phyloP scores from a whole-genome alignment of 1,284 basidiomycete species.

The Papiliotrema nemorosa region DNA sequence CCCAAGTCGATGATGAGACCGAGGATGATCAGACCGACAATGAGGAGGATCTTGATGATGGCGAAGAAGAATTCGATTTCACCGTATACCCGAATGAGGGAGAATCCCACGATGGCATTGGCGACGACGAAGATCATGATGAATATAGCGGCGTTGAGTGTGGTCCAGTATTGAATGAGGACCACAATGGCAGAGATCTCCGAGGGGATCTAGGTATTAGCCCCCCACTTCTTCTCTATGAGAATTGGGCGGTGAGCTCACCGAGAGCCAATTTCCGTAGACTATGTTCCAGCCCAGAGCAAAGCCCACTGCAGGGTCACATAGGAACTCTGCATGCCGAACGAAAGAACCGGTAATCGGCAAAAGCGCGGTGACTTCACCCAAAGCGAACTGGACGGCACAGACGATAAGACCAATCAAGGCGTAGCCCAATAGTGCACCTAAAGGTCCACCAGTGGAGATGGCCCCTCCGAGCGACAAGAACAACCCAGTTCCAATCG shows the following conservation, averaged over 20 bases:
- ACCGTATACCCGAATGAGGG: slow-evolving; percentile 47
- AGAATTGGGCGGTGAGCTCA: too few species aligned
- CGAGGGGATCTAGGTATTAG: too few species aligned
- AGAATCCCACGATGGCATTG: slow-evolving; percentile 12
- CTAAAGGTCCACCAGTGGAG: slow-evolving; percentile 47
- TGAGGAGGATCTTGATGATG: slow-evolving; percentile 70
- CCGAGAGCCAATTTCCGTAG: slow-evolving; percentile 24
- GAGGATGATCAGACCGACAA: slow-evolving; percentile 56
- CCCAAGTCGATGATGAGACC: slow-evolving; percentile 59
- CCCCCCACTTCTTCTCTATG: too few species aligned
- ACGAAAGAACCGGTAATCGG: slow-evolving; percentile 30
- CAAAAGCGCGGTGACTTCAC: slow-evolving; percentile 23
- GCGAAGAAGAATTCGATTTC: slow-evolving; percentile 72
- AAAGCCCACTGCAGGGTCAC: slow-evolving; percentile 74
- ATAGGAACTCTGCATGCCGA: slow-evolving; percentile 53
- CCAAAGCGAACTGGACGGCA: slow-evolving; percentile 24
- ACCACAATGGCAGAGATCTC: slow-evolving; percentile 25
- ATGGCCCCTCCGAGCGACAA: slow-evolving; percentile 36
- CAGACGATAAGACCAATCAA: slow-evolving; percentile 26
- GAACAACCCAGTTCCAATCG: slow-evolving; percentile 62
- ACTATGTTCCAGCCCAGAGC: slow-evolving; percentile 64
- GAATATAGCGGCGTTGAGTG: slow-evolving; percentile 13
- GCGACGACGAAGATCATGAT: slow-evolving; percentile 21
- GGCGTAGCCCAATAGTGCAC: slow-evolving; percentile 20
- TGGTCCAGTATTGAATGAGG: slow-evolving; percentile 23